Evolutionary conservation across 805 yeast species (phyloP).

Genomic region (Diddensiella santjacobensis): DNA sequence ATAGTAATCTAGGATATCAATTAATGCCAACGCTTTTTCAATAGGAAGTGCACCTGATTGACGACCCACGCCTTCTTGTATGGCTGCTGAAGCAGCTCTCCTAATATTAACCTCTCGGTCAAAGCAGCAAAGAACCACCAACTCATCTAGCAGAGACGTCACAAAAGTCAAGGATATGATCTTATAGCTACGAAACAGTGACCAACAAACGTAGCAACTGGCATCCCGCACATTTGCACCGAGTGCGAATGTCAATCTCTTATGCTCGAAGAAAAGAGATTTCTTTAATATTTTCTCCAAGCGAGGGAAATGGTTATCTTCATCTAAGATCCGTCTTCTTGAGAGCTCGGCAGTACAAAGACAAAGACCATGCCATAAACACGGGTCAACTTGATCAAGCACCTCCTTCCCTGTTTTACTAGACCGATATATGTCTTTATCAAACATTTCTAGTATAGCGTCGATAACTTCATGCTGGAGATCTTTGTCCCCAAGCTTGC

Average conservation of each 20-base stretch:
- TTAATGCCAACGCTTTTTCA: slow-evolving; percentile 36
- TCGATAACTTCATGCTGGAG: slow-evolving; percentile 32
- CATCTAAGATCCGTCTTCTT: slow-evolving; percentile 24
- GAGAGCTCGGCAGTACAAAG: slow-evolving; percentile 52
- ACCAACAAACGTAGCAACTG: slow-evolving; percentile 82
- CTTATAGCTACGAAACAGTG: slow-evolving; percentile 48
- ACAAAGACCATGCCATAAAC: slow-evolving; percentile 56
- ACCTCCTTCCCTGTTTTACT: slow-evolving; percentile 11
- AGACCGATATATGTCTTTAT: slow-evolving; percentile 18
- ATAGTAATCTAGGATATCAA: slow-evolving; percentile 57
- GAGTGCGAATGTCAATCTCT: slow-evolving; percentile 44
- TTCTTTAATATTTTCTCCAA: slow-evolving; percentile 37
- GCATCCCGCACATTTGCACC: slow-evolving; percentile 81
- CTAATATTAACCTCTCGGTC: slow-evolving; percentile 74
- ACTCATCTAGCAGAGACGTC: slow-evolving; percentile 30
- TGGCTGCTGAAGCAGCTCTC: slow-evolving; percentile 78
- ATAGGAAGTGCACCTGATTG: slow-evolving; percentile 39
- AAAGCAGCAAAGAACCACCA: slow-evolving; percentile 55
- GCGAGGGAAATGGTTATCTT: slow-evolving; percentile 8
- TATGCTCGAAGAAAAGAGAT: slow-evolving; percentile 57
- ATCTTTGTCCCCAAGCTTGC: slow-evolving; percentile 29
- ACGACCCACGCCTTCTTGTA: slow-evolving; percentile 83
- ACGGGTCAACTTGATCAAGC: slow-evolving; percentile 37
- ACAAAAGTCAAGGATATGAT: slow-evolving; percentile 18
- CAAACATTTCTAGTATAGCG: slow-evolving; percentile 28